Base-by-base conservation (phyloP, 2,329 filamentous ascomycete genomes). In the Colletotrichum navitas region DNA sequence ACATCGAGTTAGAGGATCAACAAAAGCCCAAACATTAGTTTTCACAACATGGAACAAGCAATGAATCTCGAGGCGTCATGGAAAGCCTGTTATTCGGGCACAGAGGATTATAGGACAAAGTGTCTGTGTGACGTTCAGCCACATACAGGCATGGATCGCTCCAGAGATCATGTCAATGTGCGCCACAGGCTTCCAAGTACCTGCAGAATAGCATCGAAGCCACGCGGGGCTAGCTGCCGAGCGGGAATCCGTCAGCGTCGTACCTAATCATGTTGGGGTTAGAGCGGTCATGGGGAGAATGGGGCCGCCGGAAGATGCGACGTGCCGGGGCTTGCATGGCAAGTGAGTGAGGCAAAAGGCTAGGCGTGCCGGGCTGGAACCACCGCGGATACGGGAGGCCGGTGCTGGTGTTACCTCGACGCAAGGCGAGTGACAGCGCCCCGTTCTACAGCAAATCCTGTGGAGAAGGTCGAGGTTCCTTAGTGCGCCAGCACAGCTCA, bases 371-470 rank as follows among this genome's bases (percentile, higher is more conserved):
- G 52, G 45, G 32, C 16, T 45, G 43, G 51, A 51, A 39, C 39
- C 67, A 66, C 56, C 49, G 51, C 45, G 59, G 64, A 59, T 58
- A 59, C 68, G 68, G 68, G 65, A 63, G 45, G 64, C 41, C 52
- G 65, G 58, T 54, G 65, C 68, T 60, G 66, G 68, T 71, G 65
- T 63, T 45, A 71, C 68, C 59, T 54, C 29, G 34, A 47, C 49
- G 68, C 45, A 63, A 39, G 39, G 54, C 59, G 64, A 59, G 68
- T 45, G 45, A 63, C 32, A 54, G 36, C 45, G 64, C 68, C 68
- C 68, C 68, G 29, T 71, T 34, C 45, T 55, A 36, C 63, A 54
- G 59, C 58, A 63, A 54, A 45, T 69, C 59, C 24, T 68, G 69
- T 69, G 69, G 65, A 26, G 69, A 71, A 68, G 18, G 14, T 24